Evolutionary conservation across 225 moss, liverwort and hornwort genomes (phyloP).

Genomic region (Physcomitrellopsis africana): DNA sequence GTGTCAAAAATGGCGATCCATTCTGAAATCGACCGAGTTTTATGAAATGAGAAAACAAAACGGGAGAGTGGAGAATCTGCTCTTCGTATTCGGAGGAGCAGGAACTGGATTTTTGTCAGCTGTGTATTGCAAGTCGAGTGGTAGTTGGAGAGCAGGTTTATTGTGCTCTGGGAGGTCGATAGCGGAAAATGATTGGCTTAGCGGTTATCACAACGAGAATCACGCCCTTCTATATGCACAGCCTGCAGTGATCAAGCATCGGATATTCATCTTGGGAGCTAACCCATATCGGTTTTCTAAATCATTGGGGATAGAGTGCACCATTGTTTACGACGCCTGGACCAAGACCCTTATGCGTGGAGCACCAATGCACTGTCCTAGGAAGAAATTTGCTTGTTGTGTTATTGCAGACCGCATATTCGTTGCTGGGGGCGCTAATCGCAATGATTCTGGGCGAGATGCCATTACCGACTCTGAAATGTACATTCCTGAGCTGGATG

Average conservation of each 20-base stretch:
- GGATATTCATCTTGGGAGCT: conserved; percentile 77
- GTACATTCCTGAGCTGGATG: conserved; percentile 74
- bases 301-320: conserved; percentile 61
- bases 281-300: conserved; percentile 56
- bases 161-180: conserved; percentile 69
- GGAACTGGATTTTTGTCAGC: conserved; percentile 72
- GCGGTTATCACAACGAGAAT: conserved; percentile 66
- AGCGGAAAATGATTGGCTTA: conserved; percentile 71
- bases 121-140: conserved; percentile 67
- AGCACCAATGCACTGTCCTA: conserved; percentile 68
- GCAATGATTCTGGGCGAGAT: conserved; percentile 65
- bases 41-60: conserved; percentile 71
- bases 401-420: conserved; percentile 70
- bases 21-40: conserved; percentile 74
- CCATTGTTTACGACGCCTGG: conserved; percentile 83
- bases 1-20: conserved; percentile 76
- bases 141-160: conserved; percentile 68
- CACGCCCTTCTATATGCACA: conserved; percentile 82
- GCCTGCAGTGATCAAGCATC: conserved; percentile 80
- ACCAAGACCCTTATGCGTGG: conserved; percentile 75
- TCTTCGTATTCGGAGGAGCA: conserved; percentile 83
- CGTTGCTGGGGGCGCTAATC: conserved; percentile 75
- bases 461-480: conserved; percentile 71
- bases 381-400: conserved; percentile 83
- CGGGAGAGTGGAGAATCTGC: conserved; percentile 71